phyloP scores from a whole-genome alignment of 176 grass and related monocot genomes.

The Carex kokanica region DNA sequence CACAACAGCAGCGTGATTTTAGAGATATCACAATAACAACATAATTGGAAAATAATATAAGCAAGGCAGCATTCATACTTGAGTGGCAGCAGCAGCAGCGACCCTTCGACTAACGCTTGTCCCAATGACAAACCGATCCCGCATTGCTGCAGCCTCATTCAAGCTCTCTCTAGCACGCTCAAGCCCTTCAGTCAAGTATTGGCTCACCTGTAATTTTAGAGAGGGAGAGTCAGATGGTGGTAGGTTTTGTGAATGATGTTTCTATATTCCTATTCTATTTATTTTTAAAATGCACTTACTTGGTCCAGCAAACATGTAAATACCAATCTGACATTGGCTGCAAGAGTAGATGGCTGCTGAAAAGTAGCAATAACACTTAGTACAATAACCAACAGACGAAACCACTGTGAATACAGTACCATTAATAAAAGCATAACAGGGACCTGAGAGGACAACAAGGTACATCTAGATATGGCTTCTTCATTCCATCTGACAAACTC shows the following conservation, averaged over 20 bases:
- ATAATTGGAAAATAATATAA: constrained; percentile 19
- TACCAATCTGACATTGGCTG: constrained; percentile 70
- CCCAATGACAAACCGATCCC: constrained; percentile 78
- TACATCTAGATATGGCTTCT: constrained; percentile 96
- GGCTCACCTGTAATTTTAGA: constrained; percentile 57
- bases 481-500: constrained; percentile 98
- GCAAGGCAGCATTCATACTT: constrained; percentile 45
- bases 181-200: constrained; percentile 95
- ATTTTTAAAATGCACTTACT: constrained; percentile 51
- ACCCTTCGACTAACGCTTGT: constrained; percentile 94
- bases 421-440: neutral
- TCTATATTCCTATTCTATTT: neutral
- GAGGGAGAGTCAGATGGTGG: neutral
- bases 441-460: constrained; percentile 87
- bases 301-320: constrained; percentile 93
- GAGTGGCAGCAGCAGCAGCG: constrained; percentile 79
- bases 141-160: constrained; percentile 69
- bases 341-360: constrained; percentile 73
- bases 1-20: neutral
- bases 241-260: neutral
- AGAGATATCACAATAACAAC: neutral
- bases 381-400: constrained; percentile 17
- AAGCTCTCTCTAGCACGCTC: constrained; percentile 87
- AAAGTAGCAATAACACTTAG: constrained; percentile 29
- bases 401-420: constrained; percentile 15